Percentiles rank a stretch among this genome's conserved stretches.
Evolutionary conservation across 2,329 filamentous ascomycete genomes (phyloP).

Genomic region (Xylaria sp.): DNA sequence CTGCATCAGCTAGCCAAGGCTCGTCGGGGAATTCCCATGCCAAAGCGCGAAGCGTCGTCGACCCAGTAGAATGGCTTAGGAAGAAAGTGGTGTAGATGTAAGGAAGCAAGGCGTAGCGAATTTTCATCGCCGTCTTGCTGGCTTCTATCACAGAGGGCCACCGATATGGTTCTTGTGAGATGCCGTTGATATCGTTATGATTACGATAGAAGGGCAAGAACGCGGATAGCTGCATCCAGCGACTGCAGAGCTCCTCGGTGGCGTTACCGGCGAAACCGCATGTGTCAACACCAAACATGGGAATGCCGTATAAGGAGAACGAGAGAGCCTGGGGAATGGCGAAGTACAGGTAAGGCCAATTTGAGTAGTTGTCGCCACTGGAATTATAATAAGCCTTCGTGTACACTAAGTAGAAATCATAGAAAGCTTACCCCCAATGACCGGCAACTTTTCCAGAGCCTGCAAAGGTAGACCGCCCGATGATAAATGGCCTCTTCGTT

Average conservation of each 20-base stretch:
- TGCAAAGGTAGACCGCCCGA: conserved; percentile 83
- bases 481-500: conserved; percentile 81
- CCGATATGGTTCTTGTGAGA: conserved; percentile 75
- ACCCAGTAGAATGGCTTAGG: conserved; percentile 71
- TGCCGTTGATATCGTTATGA: conserved; percentile 73
- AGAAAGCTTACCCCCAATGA: conserved; percentile 71
- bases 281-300: conserved; percentile 79
- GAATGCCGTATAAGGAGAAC: conserved; percentile 79
- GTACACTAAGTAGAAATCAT: neutral
- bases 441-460: conserved; percentile 80
- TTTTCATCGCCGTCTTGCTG: conserved; percentile 72
- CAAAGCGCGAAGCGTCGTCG: conserved; percentile 77
- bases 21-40: conserved; percentile 81
- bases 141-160: conserved; percentile 75
- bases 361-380: conserved; percentile 76
- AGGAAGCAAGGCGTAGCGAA: conserved; percentile 76
- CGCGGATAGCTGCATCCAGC: conserved; percentile 78
- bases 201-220: conserved; percentile 85
- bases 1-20: conserved; percentile 71
- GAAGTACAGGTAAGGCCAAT: conserved; percentile 79
- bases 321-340: conserved; percentile 81
- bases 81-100: conserved; percentile 83
- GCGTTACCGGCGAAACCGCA: conserved; percentile 77
- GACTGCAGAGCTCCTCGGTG: conserved; percentile 75
- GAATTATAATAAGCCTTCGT: conserved; percentile 9